phyloP scores from a whole-genome alignment of 2,329 filamentous ascomycete genomes.

The Penicillium sp. region DNA sequence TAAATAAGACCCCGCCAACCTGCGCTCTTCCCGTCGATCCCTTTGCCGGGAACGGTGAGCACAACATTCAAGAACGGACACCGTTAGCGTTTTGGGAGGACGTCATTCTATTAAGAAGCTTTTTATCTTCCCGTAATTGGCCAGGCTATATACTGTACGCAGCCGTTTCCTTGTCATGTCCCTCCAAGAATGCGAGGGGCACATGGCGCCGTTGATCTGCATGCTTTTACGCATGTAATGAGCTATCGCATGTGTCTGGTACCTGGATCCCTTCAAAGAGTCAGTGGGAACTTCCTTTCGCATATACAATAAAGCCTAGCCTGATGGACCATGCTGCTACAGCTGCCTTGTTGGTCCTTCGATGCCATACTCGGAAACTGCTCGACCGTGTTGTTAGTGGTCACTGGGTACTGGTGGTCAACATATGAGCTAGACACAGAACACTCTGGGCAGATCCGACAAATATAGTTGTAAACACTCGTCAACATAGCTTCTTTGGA shows the following conservation, averaged over 20 bases:
- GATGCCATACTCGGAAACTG: neutral
- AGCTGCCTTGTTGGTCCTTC: neutral
- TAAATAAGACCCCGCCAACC: slow-evolving; percentile 24
- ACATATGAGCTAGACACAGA: neutral
- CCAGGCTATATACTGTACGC: no score
- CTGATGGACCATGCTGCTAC: no score
- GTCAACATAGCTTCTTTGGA: neutral
- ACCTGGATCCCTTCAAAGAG: neutral
- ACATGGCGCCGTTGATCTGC: neutral
- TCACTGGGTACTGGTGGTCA: neutral
- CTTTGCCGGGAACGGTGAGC: slow-evolving; percentile 8
- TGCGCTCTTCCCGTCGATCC: slow-evolving; percentile 17
- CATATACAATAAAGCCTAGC: neutral
- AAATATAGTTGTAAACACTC: neutral
- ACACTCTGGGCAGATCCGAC: neutral
- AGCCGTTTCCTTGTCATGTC: neutral
- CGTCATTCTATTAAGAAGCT: no score
- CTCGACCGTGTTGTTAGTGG: neutral
- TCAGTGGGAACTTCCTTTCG: neutral
- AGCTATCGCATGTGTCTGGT: slow-evolving; percentile 7
- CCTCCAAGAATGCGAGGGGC: neutral
- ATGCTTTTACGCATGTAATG: slow-evolving; percentile 7
- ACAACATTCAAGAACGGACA: neutral
- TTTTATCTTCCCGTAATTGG: no score
- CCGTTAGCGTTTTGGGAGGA: neutral